Base-by-base conservation (phyloP, 164 flowering plant species). In the Kingdonia uniflora region DNA sequence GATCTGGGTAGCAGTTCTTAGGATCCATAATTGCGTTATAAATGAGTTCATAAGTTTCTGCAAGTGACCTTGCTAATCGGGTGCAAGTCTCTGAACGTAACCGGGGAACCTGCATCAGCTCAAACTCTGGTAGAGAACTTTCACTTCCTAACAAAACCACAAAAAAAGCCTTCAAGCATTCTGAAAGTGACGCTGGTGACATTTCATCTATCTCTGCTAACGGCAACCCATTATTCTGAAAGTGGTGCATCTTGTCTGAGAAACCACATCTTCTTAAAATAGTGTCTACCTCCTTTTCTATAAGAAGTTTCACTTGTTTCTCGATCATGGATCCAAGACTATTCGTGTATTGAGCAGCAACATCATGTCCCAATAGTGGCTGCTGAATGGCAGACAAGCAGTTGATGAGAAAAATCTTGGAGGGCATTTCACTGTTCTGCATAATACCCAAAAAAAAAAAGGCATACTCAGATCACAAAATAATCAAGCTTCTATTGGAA, bases 351-450 rank as follows among this genome's bases (percentile, higher is more conserved):
- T 73, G 74, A 19, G 78, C 63, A 19, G 97, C 90, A 53, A 77
- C 79, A 16, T 87, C 91, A 58, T 82, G 84, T 58, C 84, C 77
- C 10, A 73, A 24, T 40, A 94, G 48, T 56, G 97, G 97, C 67
- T 89, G 97, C 46, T 76, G 96, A 55, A 94, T 84, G 50, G 95
- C 83, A 54, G 82, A 80, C 57, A 89, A 69, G 63, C 95, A 94
- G 69, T 89, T 94, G 72, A 94, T 76, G 60, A 94, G 89, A 77
- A 94, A 94, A 26, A 94, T 76, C 69, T 78, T 84, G 20, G 95
- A 77, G 10, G 89, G 80, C 4, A 78, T 76, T 69, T 86, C 99
- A 41, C 53, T 63, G 47, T 54, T 62, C 69, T 65, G 64, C 49
- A n/a, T n/a, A 52, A 26, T 54, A 19, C 23, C 33, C n/a, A n/a